Evolutionary conservation across 2,329 filamentous ascomycete genomes (phyloP).

Genomic region (Fusarium guadeloupense): DNA sequence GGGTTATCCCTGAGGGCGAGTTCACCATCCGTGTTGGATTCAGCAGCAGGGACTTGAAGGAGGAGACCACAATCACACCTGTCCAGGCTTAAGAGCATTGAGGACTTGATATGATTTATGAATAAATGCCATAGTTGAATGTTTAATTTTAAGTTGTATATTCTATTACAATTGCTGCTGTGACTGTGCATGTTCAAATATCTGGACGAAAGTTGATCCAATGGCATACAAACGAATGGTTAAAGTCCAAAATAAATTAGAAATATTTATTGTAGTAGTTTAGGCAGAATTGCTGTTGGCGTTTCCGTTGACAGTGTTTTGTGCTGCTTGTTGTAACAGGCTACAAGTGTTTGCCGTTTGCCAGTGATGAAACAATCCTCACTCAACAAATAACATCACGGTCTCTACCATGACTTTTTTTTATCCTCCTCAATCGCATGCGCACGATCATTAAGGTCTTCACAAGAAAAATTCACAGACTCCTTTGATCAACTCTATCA

Average conservation of each 20-base stretch:
- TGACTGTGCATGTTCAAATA: not conserved
- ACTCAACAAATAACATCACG: too few species aligned
- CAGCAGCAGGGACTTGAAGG: conserved; percentile 42
- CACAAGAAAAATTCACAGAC: not conserved
- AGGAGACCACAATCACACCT: conserved; percentile 35
- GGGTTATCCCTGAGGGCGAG: conserved; percentile 46
- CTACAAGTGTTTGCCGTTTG: too few species aligned
- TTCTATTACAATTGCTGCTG: not conserved
- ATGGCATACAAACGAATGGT: too few species aligned
- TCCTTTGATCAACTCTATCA: too few species aligned
- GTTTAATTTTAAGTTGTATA: conserved; percentile 1
- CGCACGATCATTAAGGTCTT: not conserved
- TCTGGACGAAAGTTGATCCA: too few species aligned
- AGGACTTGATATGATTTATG: conserved; percentile 32
- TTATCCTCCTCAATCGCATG: not conserved
- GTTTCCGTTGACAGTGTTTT: not conserved
- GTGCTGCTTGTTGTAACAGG: not conserved
- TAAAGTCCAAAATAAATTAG: too few species aligned
- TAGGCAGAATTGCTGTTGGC: too few species aligned
- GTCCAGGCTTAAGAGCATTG: conserved; percentile 21
- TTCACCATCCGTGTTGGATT: conserved; percentile 42
- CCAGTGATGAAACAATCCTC: not conserved
- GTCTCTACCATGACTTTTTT: too few species aligned
- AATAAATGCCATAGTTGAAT: conserved; percentile 18
- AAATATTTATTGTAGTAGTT: too few species aligned